Base-by-base conservation (phyloP, 2,329 filamentous ascomycete species). In the Cyclaneusma minus region DNA sequence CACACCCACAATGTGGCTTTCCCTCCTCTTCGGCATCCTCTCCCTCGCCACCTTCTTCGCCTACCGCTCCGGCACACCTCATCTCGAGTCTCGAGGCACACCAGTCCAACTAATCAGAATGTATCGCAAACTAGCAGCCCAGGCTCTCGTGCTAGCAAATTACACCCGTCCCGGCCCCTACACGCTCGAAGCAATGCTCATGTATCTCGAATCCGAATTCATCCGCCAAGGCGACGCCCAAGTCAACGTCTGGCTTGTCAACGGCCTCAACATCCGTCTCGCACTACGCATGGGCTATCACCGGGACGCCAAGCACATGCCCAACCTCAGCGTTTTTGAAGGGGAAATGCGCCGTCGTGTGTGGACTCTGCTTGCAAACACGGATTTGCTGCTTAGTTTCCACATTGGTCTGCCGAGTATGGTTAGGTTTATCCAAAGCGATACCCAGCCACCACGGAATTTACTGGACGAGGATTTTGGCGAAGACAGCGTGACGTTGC, bases 381-480 rank as follows among this genome's bases (percentile, higher is more conserved):
- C 76, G 24, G 75, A 80, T 40, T 47, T 72, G 3, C 47, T 79
- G 4, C 68, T 73, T 14, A 66, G 69, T 2, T 77, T 76, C 40
- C 72, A 79, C 40, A 60, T 77, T 32, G 74, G 74, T 3, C 52
- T 81, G 28, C 75, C 75, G 3, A 62, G 62, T 40, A 73, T 78
- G 66, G 56, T 77, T 22, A 60, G 69, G 30, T 56, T 61, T 13
- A 63, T 72, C 18, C 71, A 77, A 32, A 66, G 61, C 24, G 75
- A 80, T 40, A 74, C 69, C 0, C 50, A 57, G 2, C 45, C 68
- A 12, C 73, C 73, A 10, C 55, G 58, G 16, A 78, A 79, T 43
- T 45, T 79, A 16, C 56, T 65, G 27, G 74, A 81, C 42, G 63
- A 69, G 16, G 73, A 80, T 41, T 74, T 79, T 36, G 56, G 58